Evolutionary conservation across 2,329 filamentous ascomycete genomes (phyloP).

Genomic region (Thielaviopsis ethacetica): DNA sequence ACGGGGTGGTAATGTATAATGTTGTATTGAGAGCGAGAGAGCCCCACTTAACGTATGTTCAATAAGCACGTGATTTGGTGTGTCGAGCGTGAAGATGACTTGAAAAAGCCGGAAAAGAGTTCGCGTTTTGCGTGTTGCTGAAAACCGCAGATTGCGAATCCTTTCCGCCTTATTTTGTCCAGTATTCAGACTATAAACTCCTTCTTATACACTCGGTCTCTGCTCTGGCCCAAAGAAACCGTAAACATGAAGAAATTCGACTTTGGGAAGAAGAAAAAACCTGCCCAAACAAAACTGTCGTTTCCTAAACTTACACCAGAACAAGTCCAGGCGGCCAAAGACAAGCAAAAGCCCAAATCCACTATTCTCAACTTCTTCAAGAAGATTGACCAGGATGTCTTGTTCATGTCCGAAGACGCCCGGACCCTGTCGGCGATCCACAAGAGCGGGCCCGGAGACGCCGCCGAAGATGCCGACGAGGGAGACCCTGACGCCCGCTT

Average conservation of each 20-base stretch:
- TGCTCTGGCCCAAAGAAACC: too few species aligned
- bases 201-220: background rate
- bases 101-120: too few species aligned
- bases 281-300: conserved; percentile 7
- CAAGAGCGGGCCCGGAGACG: conserved; percentile 16
- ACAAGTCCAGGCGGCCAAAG: conserved; percentile 7
- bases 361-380: conserved; percentile 65
- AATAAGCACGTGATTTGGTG: conserved; percentile 3
- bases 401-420: conserved; percentile 12
- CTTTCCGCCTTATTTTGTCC: background rate
- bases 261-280: conserved; percentile 10
- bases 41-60: background rate
- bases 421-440: conserved; percentile 18
- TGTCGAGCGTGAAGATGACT: background rate
- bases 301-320: conserved; percentile 11
- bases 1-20: too few species aligned
- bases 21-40: too few species aligned
- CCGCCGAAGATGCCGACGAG: conserved; percentile 15
- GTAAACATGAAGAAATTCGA: conserved; percentile 7
- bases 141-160: background rate
- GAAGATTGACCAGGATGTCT: conserved; percentile 34
- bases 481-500: conserved; percentile 9
- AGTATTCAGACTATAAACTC: background rate
- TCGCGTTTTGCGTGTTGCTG: background rate
- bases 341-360: conserved; percentile 24